Conservation (phyloP, 805 yeast genomes). For the Cyberlindnera mrakii region DNA sequence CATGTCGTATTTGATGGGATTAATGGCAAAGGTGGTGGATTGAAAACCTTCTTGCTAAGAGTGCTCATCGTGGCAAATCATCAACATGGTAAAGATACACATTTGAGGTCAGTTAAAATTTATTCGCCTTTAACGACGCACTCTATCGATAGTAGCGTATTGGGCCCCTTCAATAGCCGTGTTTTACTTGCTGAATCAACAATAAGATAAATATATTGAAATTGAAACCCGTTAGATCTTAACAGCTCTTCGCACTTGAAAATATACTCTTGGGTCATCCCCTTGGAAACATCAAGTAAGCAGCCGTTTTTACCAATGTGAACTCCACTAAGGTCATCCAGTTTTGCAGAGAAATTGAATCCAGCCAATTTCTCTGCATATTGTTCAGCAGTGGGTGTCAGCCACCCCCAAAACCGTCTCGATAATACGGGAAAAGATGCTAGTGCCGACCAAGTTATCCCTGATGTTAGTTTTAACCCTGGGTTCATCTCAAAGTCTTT, state of each 20-base stretch:
- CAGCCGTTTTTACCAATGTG: conserved; percentile 27
- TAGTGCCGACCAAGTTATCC: conserved; percentile 27
- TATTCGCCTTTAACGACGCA: conserved; percentile 35
- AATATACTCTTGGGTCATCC: conserved; percentile 25
- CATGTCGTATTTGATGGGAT: conserved; percentile 43
- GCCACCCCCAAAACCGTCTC: conserved; percentile 29
- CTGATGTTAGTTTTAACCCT: conserved; percentile 31
- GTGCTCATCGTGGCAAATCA: conserved; percentile 68
- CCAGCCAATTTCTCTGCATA: conserved; percentile 29
- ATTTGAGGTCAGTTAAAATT: conserved; percentile 68
- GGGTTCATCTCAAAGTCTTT: conserved; percentile 34
- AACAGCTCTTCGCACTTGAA: conserved; percentile 22
- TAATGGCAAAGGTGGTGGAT: conserved; percentile 35
- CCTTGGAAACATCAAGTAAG: conserved; percentile 23
- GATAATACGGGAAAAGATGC: conserved; percentile 18
- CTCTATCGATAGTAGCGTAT: conserved; percentile 16
- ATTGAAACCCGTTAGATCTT: conserved; percentile 11
- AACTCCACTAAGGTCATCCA: conserved; percentile 26
- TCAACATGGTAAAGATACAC: conserved; percentile 95
- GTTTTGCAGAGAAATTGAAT: conserved; percentile 24
- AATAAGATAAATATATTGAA: conserved; percentile 7
- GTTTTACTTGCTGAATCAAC: conserved; percentile 19
- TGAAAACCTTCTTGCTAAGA: conserved; percentile 63
- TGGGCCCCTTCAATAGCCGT: conserved; percentile 22
- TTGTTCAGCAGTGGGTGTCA: conserved; percentile 27